Evolutionary conservation across 257 asterid genomes (phyloP).

Genomic region (Penstemon eatonii): DNA sequence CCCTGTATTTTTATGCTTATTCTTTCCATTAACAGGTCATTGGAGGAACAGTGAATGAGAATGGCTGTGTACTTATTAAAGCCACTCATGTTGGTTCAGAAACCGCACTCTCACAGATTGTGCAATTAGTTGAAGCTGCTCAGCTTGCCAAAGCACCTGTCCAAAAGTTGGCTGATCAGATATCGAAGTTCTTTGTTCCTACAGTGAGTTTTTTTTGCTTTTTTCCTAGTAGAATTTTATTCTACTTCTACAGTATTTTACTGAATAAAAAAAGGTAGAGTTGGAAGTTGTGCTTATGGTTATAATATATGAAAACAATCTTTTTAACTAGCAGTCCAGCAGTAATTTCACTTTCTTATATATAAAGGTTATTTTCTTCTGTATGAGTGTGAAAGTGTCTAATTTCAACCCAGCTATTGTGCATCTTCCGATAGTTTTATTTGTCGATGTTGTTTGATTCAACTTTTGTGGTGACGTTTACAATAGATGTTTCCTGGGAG

Average conservation of each 20-base stretch:
- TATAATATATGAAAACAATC: conserved; percentile 4
- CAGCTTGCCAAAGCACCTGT: conserved; percentile 99
- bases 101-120: conserved; percentile 95
- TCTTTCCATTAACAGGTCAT: conserved; percentile 60
- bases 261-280: conserved; percentile 1
- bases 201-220: conserved; percentile 54
- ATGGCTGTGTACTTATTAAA: conserved; percentile 76
- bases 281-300: conserved; percentile 19
- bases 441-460: not conserved
- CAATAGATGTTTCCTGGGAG: not conserved
- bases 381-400: not conserved
- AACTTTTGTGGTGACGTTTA: not conserved
- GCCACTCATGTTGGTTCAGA: conserved; percentile 98
- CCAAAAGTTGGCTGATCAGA: conserved; percentile 97
- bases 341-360: not conserved
- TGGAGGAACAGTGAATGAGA: conserved; percentile 95
- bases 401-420: not conserved
- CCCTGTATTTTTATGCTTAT: conserved; percentile 15
- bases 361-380: not conserved
- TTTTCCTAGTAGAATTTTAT: not conserved
- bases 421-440: not conserved
- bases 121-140: conserved; percentile 98
- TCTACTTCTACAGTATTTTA: conserved; percentile 8
- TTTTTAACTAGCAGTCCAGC: not conserved
- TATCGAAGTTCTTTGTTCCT: conserved; percentile 87